A percentile compares a stretch with the other conserved stretches of the same genome.
Evolutionary conservation across 306 rosid species (phyloP).

Genomic region (Rubus idaeus): DNA sequence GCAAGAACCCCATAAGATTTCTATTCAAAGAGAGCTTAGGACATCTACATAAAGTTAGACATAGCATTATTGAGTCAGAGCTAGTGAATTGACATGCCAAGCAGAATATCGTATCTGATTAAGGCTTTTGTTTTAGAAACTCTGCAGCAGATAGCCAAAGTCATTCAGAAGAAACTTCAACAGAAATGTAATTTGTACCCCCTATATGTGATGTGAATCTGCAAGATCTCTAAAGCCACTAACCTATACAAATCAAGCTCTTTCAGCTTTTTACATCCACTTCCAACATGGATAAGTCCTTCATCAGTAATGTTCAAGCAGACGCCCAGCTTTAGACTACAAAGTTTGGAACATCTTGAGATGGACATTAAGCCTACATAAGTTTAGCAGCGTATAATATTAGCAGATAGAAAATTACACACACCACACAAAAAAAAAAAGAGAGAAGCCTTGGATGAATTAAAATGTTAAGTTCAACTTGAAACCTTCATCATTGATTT

Average conservation of each 20-base stretch:
- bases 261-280: conserved; percentile 45
- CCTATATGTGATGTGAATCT: neutral
- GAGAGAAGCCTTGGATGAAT: conserved; percentile 1
- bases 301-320: conserved; percentile 54
- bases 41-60: neutral
- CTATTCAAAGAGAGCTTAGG: neutral
- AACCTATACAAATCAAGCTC: conserved; percentile 63
- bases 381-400: conserved; percentile 28
- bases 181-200: neutral
- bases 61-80: neutral
- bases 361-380: conserved; percentile 54
- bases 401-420: conserved; percentile 9
- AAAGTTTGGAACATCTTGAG: conserved; percentile 56
- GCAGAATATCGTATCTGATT: neutral
- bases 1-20: neutral
- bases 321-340: conserved; percentile 52
- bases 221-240: conserved; percentile 22
- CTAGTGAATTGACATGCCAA: neutral
- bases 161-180: neutral
- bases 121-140: neutral
- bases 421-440: neutral
- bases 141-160: neutral
- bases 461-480: conserved; percentile 3
- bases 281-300: conserved; percentile 54
- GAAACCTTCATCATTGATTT: conserved; percentile 60